These are phyloP conservation scores for Tetragonia tetragonoides DNA, from an alignment of 148 eudicot genomes.

Conservation along the genomic window DNA sequence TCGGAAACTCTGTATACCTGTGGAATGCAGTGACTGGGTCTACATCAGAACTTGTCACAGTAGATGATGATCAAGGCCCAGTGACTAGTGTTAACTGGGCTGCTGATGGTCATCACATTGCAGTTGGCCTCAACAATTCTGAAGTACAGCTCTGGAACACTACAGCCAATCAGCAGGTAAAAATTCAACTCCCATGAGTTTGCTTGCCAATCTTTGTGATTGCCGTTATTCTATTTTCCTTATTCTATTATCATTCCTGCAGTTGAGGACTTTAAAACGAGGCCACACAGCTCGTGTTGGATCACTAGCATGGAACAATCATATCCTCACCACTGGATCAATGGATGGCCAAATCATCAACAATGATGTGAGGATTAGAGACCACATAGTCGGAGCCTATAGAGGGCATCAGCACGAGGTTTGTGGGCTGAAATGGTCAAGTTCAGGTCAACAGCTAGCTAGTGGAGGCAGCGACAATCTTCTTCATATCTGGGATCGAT, in stretches of 20 bases:
- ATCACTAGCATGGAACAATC: conserved; percentile 9
- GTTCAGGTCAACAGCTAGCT: conserved; percentile 34
- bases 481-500: conserved; percentile 9
- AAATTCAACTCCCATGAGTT: too few relatives aligned
- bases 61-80: conserved; percentile 72
- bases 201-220: too few relatives aligned
- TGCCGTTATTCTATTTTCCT: too few relatives aligned
- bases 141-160: conserved; percentile 92
- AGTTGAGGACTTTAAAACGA: conserved; percentile 73
- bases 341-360: too few relatives aligned
- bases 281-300: conserved; percentile 71
- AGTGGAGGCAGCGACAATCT: too few relatives aligned
- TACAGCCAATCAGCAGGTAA: conserved; percentile 36
- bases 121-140: conserved; percentile 70
- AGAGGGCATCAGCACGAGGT: conserved; percentile 76
- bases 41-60: conserved; percentile 49
- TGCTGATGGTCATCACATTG: conserved; percentile 66
- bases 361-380: too few relatives aligned
- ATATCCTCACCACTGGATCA: too few relatives aligned
- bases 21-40: conserved; percentile 64
- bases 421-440: conserved; percentile 81
- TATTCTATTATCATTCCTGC: too few relatives aligned
- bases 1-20: conserved; percentile 60
- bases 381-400: conserved; percentile 48
- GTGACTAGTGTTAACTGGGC: conserved; percentile 37